A percentile compares a stretch with the other conserved stretches of the same genome.
phyloP scores from a whole-genome alignment of 306 rosid species.

The Inga oerstediana region DNA sequence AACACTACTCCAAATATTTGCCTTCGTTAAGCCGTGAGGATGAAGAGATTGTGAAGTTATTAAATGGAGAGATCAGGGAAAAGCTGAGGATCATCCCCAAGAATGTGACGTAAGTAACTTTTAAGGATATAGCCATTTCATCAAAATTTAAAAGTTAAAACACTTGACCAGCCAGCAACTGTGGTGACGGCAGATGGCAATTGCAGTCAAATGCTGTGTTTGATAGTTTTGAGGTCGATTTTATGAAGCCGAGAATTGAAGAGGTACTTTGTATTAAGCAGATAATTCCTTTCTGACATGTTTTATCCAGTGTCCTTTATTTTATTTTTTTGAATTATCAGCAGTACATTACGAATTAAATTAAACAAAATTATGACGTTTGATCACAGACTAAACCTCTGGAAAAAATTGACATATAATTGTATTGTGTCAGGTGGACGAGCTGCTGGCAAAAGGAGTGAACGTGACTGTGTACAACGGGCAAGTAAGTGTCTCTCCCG shows the following conservation, averaged over 20 bases:
- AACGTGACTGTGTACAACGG: not conserved
- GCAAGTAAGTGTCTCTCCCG: not conserved
- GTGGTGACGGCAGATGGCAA: conserved; percentile 53
- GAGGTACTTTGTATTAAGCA: conserved; percentile 45
- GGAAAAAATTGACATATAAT: not conserved
- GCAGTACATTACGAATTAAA: not conserved
- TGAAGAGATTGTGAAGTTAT: conserved; percentile 35
- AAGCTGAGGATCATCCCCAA: conserved; percentile 60
- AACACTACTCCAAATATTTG: conserved; percentile 44
- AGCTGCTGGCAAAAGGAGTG: not conserved
- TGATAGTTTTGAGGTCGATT: conserved; percentile 43
- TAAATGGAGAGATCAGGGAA: conserved; percentile 56
- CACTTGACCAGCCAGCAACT: not conserved
- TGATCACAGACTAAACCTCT: not conserved
- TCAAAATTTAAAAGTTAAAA: not conserved
- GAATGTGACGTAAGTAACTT: conserved; percentile 46
- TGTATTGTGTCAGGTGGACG: not conserved
- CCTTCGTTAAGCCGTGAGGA: conserved; percentile 32
- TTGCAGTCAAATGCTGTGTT: conserved; percentile 43
- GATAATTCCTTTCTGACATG: not conserved
- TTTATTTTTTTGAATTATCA: not conserved
- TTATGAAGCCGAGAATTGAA: conserved; percentile 69
- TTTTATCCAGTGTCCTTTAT: not conserved
- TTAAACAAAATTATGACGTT: not conserved
- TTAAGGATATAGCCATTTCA: not conserved